Evolutionary conservation across 345 rosid species (phyloP), one percentile per base, ranked within the genome.

Genomic region (Lepidium sativum): DNA sequence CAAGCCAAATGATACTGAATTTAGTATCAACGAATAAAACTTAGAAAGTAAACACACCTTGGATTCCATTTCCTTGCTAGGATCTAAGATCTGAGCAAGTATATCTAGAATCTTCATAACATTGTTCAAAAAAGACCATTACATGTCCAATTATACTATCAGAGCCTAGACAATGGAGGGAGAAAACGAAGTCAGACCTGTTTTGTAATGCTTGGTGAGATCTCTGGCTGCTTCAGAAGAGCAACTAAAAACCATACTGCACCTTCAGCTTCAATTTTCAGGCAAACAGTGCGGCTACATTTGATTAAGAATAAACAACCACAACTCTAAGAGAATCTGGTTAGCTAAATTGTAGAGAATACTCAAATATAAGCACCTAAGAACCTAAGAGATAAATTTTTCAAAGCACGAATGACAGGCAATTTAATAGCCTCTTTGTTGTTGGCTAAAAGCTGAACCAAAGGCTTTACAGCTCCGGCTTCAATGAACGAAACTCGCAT

Each of bases 401-500:
- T 96, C 70, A 92, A 75, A 72, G 97, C 89, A 21, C 72, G 64
- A 43, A 77, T 67, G 38, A 71, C 81, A 15, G 95, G 79, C 50
- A 77, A 37, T 72, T 54, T 75, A 65, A 89, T 69, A 38, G 74
- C 52, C 68, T 78, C 85, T 48, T 34, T 42, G 76, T 79, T 80
- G 68, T 84, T 83, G 50, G 78, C 80, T 53, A 92, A 76, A 59
- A 85, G 92, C 71, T 68, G 86, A 82, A 87, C 74, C 74, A 92
- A 72, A 77, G 72, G 84, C 77, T 80, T 82, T 67, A 84, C 37
- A 39, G 91, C 91, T 64, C 98, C 97, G 60, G 95, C 97, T 78
- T 92, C 97, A 75, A 81, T 89, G 76, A 92, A 87, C 23, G 86
- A 78, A 64, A 71, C 71, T 54, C 97, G 80, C 92, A 89, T 85